Conservation (phyloP, 805 yeast genomes). For the Myxozyma mucilagina region DNA sequence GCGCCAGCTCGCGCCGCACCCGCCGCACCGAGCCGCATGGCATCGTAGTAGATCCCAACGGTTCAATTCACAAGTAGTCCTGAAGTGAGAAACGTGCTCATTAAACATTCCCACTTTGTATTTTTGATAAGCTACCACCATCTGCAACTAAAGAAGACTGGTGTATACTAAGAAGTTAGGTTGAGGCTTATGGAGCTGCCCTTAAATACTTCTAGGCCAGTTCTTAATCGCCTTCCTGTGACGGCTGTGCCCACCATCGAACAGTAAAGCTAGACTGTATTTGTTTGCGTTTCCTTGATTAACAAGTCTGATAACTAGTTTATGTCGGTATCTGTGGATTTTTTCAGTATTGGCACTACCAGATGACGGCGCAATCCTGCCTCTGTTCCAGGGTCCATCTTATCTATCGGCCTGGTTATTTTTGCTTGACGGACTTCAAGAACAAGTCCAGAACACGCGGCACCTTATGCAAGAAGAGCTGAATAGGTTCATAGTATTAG, state of each 20-base stretch:
- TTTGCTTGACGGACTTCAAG: background rate
- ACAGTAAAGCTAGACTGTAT: background rate
- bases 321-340: constrained; percentile 12
- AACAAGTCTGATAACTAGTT: background rate
- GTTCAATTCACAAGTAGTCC: too few relatives aligned
- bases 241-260: background rate
- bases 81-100: too few relatives aligned
- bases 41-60: too few relatives aligned
- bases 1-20: too few relatives aligned
- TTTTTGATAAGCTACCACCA: too few relatives aligned
- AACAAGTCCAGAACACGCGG: background rate
- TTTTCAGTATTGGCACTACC: background rate
- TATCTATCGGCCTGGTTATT: background rate
- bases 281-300: background rate
- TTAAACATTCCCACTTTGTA: too few relatives aligned
- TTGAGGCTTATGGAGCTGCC: background rate
- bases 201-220: background rate
- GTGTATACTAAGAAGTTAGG: background rate
- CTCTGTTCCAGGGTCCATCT: background rate
- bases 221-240: background rate
- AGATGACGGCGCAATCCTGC: constrained; percentile 1
- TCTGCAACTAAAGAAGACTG: too few relatives aligned
- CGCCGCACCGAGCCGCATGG: too few relatives aligned
- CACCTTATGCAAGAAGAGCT: background rate
- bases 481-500: background rate